Evolutionary conservation across 2,329 filamentous ascomycete species (phyloP), one percentile per base, ranked within the genome.

Genomic region (Penicillium sp.): DNA sequence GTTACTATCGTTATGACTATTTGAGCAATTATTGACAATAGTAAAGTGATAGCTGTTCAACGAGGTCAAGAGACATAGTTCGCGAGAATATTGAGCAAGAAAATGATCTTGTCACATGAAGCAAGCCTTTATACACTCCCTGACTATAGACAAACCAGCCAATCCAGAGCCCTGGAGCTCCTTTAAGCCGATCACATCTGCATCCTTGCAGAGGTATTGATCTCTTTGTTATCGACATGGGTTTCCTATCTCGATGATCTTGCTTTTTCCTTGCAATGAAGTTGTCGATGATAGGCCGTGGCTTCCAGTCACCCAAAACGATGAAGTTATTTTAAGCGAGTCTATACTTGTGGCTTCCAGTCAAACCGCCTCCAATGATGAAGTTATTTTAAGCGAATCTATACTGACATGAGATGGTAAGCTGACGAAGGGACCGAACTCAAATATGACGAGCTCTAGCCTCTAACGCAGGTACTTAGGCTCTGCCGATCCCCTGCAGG

Each of bases 371-470:
- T 29, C 24, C 28, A 32, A 32, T 10, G 5, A 9, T 25, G 10
- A 18, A 20, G 18, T 20, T 40, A 46, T 35, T 32, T 37, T 37
- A 23, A 24, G 31, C 31, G 24, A 31, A 38, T 42, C 35, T 33
- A 29, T 27, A 35, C 49, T 47, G 32, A 31, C 24, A 44, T 44
- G 25, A 35, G 31, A 32, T 27, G 39, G 53, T 49, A 56, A 56
- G 56, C 50, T 50, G 51, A 53, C 45, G 38, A 40, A 37, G 45
- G 42, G 25, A 49, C 33, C 27, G 33, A 32, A 15, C 12, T 40
- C 38, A 24, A 25, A 40, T 40, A 15, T 40, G 38, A 40, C 8
- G 38, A 15, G 13, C 23, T 3, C 38, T 12, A 15, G 4, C 3
- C 20, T 23, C 3, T 23, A 23, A 23, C 4, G 38, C 23, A 15